Evolutionary conservation across 495 filamentous ascomycete species (phyloP).

Genomic region (Penicillium paradoxum): DNA sequence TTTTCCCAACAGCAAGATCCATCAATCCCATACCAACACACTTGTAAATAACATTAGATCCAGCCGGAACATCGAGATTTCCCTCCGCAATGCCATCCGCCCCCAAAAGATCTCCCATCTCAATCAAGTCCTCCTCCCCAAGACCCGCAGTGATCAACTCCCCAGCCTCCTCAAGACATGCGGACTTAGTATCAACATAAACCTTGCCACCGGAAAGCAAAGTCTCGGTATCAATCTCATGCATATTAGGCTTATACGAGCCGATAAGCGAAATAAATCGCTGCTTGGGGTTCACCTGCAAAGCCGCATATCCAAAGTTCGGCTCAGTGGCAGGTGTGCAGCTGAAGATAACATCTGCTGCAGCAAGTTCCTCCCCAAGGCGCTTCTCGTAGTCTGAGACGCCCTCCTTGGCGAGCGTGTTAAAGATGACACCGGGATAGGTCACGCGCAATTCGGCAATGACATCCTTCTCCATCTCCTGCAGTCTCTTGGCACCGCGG

Average conservation of each 20-base stretch:
- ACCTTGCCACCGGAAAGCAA: slow-evolving; percentile 69
- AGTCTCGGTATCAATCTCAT: slow-evolving; percentile 73
- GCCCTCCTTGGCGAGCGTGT: slow-evolving; percentile 29
- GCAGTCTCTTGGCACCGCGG: slow-evolving; percentile 51
- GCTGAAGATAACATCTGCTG: slow-evolving; percentile 74
- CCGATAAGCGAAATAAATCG: slow-evolving; percentile 78
- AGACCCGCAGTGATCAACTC: slow-evolving; percentile 78
- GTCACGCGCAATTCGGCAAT: slow-evolving; percentile 20
- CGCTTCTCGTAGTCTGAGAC: slow-evolving; percentile 22
- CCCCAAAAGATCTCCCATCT: slow-evolving; percentile 79
- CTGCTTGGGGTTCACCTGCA: slow-evolving; percentile 50
- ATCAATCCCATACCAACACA: slow-evolving; percentile 47
- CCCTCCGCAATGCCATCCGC: slow-evolving; percentile 16
- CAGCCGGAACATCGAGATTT: slow-evolving; percentile 20
- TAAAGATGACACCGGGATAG: slow-evolving; percentile 24
- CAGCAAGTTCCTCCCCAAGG: slow-evolving; percentile 23
- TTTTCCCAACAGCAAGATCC: slow-evolving; percentile 54
- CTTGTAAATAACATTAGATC: slow-evolving; percentile 64
- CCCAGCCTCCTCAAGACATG: slow-evolving; percentile 79
- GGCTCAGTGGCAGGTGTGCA: slow-evolving; percentile 59
- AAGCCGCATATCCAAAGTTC: slow-evolving; percentile 54
- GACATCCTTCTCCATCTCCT: slow-evolving; percentile 26
- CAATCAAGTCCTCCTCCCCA: slow-evolving; percentile 62
- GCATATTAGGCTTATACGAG: slow-evolving; percentile 79
- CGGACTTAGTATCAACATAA: slow-evolving; percentile 76